These are phyloP conservation scores for Codiaeum variegatum DNA, from an alignment of 441 rosid genomes.

Conservation along the genomic window DNA sequence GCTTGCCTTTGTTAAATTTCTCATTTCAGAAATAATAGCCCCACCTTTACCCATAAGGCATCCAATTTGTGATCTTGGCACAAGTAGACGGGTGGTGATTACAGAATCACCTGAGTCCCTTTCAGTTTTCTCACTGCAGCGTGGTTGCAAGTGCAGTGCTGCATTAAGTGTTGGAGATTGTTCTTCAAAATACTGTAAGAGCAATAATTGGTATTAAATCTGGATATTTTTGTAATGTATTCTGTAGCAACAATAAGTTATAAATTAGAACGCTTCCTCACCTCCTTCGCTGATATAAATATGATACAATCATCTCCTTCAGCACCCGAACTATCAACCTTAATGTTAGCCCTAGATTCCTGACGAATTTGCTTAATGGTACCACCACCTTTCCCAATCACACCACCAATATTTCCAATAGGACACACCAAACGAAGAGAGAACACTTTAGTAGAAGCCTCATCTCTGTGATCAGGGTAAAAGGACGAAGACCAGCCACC, in stretches of 20 bases:
- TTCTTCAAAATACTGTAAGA: constrained; percentile 68
- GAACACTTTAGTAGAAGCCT: constrained; percentile 63
- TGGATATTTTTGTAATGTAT: not conserved
- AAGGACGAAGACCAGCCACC: constrained; percentile 78
- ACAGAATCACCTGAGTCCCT: constrained; percentile 85
- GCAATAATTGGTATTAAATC: constrained; percentile 6
- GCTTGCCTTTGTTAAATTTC: constrained; percentile 79
- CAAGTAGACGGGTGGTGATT: constrained; percentile 86
- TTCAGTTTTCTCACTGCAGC: constrained; percentile 92
- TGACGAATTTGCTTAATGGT: constrained; percentile 83
- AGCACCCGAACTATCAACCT: constrained; percentile 81
- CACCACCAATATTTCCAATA: constrained; percentile 72
- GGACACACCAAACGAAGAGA: constrained; percentile 81
- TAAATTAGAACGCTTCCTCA: constrained; percentile 20
- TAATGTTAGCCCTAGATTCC: constrained; percentile 76
- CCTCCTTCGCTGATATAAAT: constrained; percentile 84
- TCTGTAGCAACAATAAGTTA: not conserved
- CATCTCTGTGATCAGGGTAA: constrained; percentile 76
- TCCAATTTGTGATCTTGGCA: constrained; percentile 91
- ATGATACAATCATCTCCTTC: constrained; percentile 88
- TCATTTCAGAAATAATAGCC: constrained; percentile 86
- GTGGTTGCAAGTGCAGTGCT: constrained; percentile 80
- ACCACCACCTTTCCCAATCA: constrained; percentile 87
- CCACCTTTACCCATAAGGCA: constrained; percentile 99
- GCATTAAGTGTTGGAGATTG: constrained; percentile 84